phyloP scores from a whole-genome alignment of 371 early-diverging fungal species.

The Mucor sp. region DNA sequence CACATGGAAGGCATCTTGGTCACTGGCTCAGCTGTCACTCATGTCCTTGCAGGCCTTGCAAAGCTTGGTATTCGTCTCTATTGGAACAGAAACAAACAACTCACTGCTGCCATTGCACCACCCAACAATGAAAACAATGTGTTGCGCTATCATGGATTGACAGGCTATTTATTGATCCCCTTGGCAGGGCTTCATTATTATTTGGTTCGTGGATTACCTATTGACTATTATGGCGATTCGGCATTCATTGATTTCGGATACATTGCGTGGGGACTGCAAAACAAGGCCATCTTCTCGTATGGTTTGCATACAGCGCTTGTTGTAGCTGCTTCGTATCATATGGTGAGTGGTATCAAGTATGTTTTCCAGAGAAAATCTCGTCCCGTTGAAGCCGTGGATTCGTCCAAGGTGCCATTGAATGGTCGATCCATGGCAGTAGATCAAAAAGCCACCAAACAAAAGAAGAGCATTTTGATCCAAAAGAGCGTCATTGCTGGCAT shows the following conservation, averaged over 20 bases:
- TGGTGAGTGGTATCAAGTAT: conserved; percentile 32
- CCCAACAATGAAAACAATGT: background rate
- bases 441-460: background rate
- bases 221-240: conserved; percentile 44
- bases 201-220: conserved; percentile 36
- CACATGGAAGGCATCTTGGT: conserved; percentile 41
- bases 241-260: conserved; percentile 48
- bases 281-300: conserved; percentile 38
- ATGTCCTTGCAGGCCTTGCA: conserved; percentile 35
- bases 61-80: conserved; percentile 34
- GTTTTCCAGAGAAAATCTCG: conserved; percentile 5
- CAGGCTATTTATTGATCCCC: conserved; percentile 39
- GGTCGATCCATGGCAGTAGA: background rate
- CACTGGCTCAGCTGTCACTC: conserved; percentile 37
- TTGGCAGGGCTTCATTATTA: conserved; percentile 34
- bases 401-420: background rate
- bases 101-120: background rate
- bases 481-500: conserved; percentile 75
- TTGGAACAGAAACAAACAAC: conserved; percentile 15
- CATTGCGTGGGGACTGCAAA: conserved; percentile 49
- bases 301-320: conserved; percentile 32
- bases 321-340: conserved; percentile 35
- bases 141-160: conserved; percentile 24
- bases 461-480: conserved; percentile 73
- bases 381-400: background rate